A percentile compares a stretch with the other conserved stretches of the same genome.
Conservation (phyloP, 2,329 filamentous ascomycete species). For the Chrysoporthe cubensis region DNA sequence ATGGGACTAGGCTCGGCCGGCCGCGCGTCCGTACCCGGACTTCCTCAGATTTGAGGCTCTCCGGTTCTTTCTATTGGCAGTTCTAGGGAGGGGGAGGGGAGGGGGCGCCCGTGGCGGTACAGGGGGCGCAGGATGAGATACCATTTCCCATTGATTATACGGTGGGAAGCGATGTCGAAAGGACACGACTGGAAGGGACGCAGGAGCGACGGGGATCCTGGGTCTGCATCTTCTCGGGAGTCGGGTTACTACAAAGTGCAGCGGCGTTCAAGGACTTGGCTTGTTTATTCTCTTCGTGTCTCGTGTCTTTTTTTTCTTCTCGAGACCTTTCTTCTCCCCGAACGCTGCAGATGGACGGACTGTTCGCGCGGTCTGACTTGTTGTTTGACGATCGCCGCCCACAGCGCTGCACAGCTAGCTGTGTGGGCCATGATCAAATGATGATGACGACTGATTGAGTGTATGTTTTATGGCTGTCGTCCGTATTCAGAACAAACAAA, state of each 20-base stretch:
- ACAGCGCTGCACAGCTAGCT: not conserved
- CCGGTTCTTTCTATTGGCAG: slow-evolving; percentile 8
- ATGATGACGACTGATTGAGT: slow-evolving; percentile 12
- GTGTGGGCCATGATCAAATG: slow-evolving; percentile 3
- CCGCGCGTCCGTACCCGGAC: not conserved
- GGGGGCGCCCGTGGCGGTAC: not conserved
- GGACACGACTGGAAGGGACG: slow-evolving; percentile 10
- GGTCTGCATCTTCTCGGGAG: slow-evolving; percentile 19
- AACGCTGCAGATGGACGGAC: slow-evolving; percentile 2
- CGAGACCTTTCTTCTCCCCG: not conserved
- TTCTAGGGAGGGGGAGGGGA: not conserved
- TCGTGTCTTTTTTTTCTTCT: not conserved
- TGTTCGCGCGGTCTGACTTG: not conserved
- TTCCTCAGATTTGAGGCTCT: not conserved
- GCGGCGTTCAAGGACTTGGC: slow-evolving; percentile 18
- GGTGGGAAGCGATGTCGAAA: slow-evolving; percentile 4
- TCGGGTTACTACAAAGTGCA: slow-evolving; percentile 13
- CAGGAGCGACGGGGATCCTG: not conserved
- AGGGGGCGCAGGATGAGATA: not conserved
- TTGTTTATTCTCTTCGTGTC: slow-evolving; percentile 1
- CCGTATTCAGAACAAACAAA: not conserved
- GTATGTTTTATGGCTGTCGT: slow-evolving; percentile 5
- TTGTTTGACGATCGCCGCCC: not conserved
- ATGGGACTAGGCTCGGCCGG: slow-evolving; percentile 14
- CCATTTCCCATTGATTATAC: slow-evolving; percentile 13